Conservation (phyloP, 2,329 filamentous ascomycete genomes). For the Colletotrichum simmondsii region DNA sequence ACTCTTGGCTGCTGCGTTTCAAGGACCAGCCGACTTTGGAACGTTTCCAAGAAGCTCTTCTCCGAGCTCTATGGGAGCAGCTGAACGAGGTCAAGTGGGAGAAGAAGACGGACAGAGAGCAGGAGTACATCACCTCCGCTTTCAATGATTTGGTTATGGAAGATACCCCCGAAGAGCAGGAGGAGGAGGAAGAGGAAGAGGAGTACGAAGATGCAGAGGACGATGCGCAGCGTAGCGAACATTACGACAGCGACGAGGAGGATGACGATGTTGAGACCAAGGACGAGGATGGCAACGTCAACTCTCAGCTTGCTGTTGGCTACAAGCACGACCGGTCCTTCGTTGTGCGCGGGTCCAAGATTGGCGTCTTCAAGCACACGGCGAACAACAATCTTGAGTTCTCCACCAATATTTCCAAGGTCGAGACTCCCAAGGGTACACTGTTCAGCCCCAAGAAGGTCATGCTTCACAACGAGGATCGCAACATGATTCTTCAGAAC, state of each 20-base stretch:
- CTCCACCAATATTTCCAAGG: conserved; percentile 95
- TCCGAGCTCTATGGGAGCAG: conserved; percentile 97
- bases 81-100: conserved; percentile 94
- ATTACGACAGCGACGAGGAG: conserved; percentile 77
- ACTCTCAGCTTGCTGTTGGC: conserved; percentile 93
- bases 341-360: conserved; percentile 96
- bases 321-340: conserved; percentile 98
- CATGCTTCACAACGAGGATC: conserved; percentile 93
- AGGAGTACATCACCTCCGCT: conserved; percentile 93
- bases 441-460: conserved; percentile 96
- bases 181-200: conserved; percentile 61
- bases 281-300: conserved; percentile 83
- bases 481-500: conserved; percentile 90
- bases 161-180: conserved; percentile 65
- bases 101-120: conserved; percentile 91
- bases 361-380: conserved; percentile 98
- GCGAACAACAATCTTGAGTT: conserved; percentile 93
- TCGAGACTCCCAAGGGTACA: conserved; percentile 87
- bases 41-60: conserved; percentile 90
- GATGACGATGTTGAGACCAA: conserved; percentile 77
- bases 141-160: conserved; percentile 96
- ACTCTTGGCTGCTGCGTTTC: conserved; percentile 95
- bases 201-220: conserved; percentile 70
- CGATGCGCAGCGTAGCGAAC: conserved; percentile 75
- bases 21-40: conserved; percentile 84